Percentiles rank a stretch among this genome's conserved stretches.
Evolutionary conservation across 2,329 filamentous ascomycete genomes (phyloP).

Genomic region (Beauveria brongniartii): DNA sequence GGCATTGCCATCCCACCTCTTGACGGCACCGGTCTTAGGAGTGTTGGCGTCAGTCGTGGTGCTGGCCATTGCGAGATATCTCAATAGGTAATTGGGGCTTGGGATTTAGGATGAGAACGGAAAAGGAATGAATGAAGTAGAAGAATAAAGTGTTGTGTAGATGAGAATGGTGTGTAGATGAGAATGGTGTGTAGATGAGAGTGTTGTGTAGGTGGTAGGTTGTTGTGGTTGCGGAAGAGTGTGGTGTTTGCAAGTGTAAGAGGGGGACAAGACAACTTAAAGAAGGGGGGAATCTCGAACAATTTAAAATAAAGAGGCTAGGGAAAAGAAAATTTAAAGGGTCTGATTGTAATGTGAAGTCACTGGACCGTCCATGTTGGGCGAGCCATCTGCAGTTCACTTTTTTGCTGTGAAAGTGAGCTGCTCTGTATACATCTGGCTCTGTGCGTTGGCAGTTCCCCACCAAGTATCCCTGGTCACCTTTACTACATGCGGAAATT

Average conservation of each 20-base stretch:
- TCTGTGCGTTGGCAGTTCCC: neutral
- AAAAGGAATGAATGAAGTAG: neutral
- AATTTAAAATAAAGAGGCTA: neutral
- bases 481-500: neutral
- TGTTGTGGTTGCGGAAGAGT: neutral
- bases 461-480: neutral
- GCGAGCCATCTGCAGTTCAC: neutral
- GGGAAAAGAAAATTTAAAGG: neutral
- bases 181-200: neutral
- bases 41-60: neutral
- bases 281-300: too few relatives aligned
- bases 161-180: too few relatives aligned
- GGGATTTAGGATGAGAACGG: neutral
- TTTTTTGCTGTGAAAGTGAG: neutral
- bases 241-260: neutral
- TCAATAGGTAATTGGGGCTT: neutral
- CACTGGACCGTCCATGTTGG: neutral
- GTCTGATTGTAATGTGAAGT: neutral
- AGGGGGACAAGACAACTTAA: too few relatives aligned
- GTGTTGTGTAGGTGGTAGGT: neutral
- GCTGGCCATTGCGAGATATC: neutral
- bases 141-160: neutral
- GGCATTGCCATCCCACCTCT: constrained; percentile 29
- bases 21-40: constrained; percentile 14
- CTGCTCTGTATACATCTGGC: neutral